phyloP scores from a whole-genome alignment of 2,329 filamentous ascomycete species.

The Pseudonectria buxi region DNA sequence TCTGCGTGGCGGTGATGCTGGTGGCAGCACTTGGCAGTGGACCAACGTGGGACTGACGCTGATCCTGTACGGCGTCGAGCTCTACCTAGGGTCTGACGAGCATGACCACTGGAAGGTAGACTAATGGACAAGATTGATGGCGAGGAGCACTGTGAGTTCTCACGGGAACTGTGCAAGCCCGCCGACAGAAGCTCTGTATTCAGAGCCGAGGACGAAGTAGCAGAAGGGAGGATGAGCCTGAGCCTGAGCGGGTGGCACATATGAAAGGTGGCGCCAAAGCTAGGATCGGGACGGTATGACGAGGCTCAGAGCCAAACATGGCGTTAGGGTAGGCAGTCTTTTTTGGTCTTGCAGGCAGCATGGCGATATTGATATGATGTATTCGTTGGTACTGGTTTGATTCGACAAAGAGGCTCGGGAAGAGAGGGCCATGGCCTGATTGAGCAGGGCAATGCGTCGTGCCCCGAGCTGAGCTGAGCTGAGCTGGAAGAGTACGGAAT shows the following conservation, averaged over 20 bases:
- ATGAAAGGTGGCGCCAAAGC: too few species aligned
- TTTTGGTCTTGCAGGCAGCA: slow-evolving; percentile 23
- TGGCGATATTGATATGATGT: slow-evolving; percentile 27
- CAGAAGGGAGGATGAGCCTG: too few species aligned
- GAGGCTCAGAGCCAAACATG: slow-evolving; percentile 18
- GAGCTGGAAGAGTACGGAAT: too few species aligned
- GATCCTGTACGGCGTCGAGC: slow-evolving; percentile 80
- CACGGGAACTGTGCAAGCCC: neutral
- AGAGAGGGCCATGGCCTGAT: too few species aligned
- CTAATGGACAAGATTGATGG: slow-evolving; percentile 38
- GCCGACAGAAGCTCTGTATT: neutral
- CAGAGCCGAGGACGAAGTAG: too few species aligned
- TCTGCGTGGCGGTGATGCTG: slow-evolving; percentile 68
- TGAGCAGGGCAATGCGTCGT: too few species aligned
- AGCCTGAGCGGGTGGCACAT: too few species aligned
- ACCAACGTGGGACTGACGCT: slow-evolving; percentile 86
- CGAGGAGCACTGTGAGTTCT: neutral
- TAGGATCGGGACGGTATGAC: slow-evolving; percentile 8
- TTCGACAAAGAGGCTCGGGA: slow-evolving; percentile 1
- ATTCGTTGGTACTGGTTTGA: slow-evolving; percentile 13
- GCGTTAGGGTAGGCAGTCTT: slow-evolving; percentile 26
- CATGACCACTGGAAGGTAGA: slow-evolving; percentile 95
- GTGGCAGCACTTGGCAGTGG: slow-evolving; percentile 88
- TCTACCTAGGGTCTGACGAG: slow-evolving; percentile 79
- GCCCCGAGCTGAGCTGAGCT: too few species aligned